Percentiles rank a stretch among this genome's conserved stretches.
These are phyloP conservation scores for Pleurotus platypus DNA, from an alignment of 768 basidiomycete genomes.

Conservation along the genomic window DNA sequence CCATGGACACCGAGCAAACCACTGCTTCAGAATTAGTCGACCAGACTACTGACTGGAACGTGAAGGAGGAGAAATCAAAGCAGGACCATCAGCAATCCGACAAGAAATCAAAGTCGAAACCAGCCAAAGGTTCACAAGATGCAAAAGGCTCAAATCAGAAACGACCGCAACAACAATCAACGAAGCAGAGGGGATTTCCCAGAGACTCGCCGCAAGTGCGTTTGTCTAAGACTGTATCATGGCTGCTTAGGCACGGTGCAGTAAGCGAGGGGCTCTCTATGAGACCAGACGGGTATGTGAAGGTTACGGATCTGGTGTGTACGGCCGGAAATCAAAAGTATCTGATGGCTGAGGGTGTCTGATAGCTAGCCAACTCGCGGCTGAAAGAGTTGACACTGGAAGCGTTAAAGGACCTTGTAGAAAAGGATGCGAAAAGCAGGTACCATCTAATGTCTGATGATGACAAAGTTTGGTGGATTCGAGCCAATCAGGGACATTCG, in stretches of 20 bases:
- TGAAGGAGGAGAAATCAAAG: too few species aligned
- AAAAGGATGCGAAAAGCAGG: constrained; percentile 62
- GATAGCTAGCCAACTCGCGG: constrained; percentile 67
- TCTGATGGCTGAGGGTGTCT: neutral
- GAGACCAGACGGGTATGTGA: constrained; percentile 82
- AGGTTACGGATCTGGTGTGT: constrained; percentile 79
- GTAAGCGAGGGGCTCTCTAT: constrained; percentile 69
- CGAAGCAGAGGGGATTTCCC: constrained; percentile 56
- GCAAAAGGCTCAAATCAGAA: neutral
- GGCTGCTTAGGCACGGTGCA: constrained; percentile 90
- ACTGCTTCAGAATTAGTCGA: too few species aligned
- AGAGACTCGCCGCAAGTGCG: constrained; percentile 66
- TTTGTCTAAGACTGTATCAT: constrained; percentile 84
- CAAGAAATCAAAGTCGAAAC: neutral
- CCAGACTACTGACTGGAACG: too few species aligned
- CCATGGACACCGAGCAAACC: too few species aligned
- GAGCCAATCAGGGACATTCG: constrained; percentile 90
- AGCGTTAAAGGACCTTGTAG: constrained; percentile 59
- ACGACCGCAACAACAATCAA: constrained; percentile 10
- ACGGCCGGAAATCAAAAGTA: neutral
- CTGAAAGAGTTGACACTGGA: constrained; percentile 56
- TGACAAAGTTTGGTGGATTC: constrained; percentile 68
- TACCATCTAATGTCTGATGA: constrained; percentile 57
- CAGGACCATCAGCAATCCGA: neutral
- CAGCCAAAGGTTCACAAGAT: neutral